Percentiles rank a stretch among this genome's conserved stretches.
Conservation (phyloP, 108 stramenopile species). For the Skeletonema marinoi region DNA sequence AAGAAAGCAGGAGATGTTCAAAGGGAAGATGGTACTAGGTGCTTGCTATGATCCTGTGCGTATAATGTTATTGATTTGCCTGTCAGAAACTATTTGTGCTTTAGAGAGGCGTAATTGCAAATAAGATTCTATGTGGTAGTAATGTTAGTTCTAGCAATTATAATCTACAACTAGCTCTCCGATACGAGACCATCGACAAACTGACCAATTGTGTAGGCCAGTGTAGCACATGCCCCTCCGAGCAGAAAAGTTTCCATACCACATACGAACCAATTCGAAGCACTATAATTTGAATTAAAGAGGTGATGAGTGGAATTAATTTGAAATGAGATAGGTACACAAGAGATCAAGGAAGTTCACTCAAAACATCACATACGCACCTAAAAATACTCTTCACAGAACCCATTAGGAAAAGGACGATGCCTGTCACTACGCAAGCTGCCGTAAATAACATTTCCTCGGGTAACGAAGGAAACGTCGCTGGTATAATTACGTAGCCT, state of each 20-base stretch:
- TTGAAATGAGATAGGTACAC: background rate
- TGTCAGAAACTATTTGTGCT: too few species aligned
- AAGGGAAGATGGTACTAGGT: too few species aligned
- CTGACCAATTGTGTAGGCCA: slow-evolving; percentile 94
- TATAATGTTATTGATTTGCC: too few species aligned
- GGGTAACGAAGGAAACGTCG: slow-evolving; percentile 58
- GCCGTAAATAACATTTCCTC: slow-evolving; percentile 64
- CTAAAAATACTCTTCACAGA: slow-evolving; percentile 92
- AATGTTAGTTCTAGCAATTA: background rate
- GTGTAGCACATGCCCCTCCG: slow-evolving; percentile 91
- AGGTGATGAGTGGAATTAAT: background rate
- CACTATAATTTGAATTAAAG: slow-evolving; percentile 26
- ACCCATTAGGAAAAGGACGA: slow-evolving; percentile 86
- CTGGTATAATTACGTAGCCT: slow-evolving; percentile 85
- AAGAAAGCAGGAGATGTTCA: too few species aligned
- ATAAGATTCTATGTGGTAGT: background rate
- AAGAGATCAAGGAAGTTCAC: background rate
- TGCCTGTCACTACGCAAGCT: slow-evolving; percentile 84
- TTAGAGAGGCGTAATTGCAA: too few species aligned
- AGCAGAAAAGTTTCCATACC: slow-evolving; percentile 91
- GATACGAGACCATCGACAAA: slow-evolving; percentile 59
- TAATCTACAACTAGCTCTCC: slow-evolving; percentile 11
- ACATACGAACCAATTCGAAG: slow-evolving; percentile 73
- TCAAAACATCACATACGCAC: slow-evolving; percentile 31
- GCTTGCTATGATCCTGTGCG: too few species aligned